These are phyloP conservation scores for Fusarium coicis DNA, from an alignment of 2,329 filamentous ascomycete genomes.

Conservation along the genomic window DNA sequence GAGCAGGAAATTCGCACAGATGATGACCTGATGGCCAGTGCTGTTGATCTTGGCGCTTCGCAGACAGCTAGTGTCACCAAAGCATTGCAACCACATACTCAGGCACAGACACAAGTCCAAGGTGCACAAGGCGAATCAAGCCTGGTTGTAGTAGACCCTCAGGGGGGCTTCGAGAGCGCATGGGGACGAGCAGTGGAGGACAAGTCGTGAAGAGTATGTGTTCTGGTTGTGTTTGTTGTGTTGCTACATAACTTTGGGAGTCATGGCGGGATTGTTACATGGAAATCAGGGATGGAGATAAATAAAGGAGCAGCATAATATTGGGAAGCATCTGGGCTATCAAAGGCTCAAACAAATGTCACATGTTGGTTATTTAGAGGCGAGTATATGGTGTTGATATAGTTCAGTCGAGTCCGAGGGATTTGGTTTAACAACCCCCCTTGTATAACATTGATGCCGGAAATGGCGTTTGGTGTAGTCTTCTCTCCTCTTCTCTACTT, in stretches of 20 bases:
- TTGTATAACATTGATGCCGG: conserved; percentile 39
- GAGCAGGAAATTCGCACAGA: conserved; percentile 68
- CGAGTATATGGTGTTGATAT: background rate
- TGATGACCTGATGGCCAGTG: conserved; percentile 55
- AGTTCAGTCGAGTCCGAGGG: conserved; percentile 23
- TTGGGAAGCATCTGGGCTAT: conserved; percentile 31
- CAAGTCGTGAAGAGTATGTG: conserved; percentile 35
- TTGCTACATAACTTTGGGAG: conserved; percentile 27
- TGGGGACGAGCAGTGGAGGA: conserved; percentile 70
- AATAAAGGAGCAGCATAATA: conserved; percentile 30
- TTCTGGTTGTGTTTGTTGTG: conserved; percentile 1
- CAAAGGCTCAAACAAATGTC: conserved; percentile 30
- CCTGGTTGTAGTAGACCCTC: conserved; percentile 62
- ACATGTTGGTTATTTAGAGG: conserved; percentile 21
- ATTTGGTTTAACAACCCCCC: conserved; percentile 1
- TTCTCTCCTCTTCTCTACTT: conserved; percentile 14
- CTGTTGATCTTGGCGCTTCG: conserved; percentile 48
- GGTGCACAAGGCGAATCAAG: conserved; percentile 57
- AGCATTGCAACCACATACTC: conserved; percentile 28
- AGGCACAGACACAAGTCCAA: background rate
- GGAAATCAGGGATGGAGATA: conserved; percentile 14
- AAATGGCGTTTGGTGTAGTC: conserved; percentile 41
- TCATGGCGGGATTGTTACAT: conserved; percentile 23
- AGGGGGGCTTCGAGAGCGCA: conserved; percentile 70
- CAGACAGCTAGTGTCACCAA: conserved; percentile 16